Conservation (phyloP, 2,329 filamentous ascomycete species). For the Colletotrichum limetticola region DNA sequence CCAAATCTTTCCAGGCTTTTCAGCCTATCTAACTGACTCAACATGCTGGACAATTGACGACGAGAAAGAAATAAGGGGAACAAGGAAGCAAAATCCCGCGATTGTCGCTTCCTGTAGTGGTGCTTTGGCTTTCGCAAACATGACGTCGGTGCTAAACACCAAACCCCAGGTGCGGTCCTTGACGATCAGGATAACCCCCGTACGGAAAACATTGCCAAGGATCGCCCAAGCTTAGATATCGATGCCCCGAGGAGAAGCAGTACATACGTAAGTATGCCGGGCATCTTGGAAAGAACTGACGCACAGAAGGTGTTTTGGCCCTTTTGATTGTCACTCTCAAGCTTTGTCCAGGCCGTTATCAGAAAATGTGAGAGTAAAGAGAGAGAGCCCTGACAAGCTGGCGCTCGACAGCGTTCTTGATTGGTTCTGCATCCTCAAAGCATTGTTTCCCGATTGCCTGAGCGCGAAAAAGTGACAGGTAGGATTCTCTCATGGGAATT, state of each 20-base stretch:
- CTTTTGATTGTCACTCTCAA: not conserved
- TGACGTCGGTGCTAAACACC: constrained; percentile 13
- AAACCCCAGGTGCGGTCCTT: not conserved
- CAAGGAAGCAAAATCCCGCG: not conserved
- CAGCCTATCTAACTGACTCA: not conserved
- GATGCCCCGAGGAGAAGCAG: not conserved
- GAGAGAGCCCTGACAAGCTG: not conserved
- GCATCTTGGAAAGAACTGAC: not conserved
- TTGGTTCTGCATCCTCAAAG: not conserved
- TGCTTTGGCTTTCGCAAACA: not conserved
- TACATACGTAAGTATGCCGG: not conserved
- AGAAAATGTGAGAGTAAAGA: not conserved
- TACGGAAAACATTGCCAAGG: not conserved
- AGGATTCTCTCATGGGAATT: not conserved
- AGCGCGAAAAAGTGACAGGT: not conserved
- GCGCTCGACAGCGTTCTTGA: not conserved
- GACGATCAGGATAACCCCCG: not conserved
- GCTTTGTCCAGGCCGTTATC: not conserved
- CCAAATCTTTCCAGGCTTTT: not conserved
- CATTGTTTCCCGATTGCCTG: not conserved
- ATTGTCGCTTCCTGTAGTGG: not conserved
- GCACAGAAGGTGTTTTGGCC: not conserved
- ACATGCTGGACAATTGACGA: not conserved
- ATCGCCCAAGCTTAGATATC: not conserved
- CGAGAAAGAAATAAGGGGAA: not conserved